Evolutionary conservation across 1,139 yeast genomes (phyloP).

Genomic region (Suhomyces wounanorum): DNA sequence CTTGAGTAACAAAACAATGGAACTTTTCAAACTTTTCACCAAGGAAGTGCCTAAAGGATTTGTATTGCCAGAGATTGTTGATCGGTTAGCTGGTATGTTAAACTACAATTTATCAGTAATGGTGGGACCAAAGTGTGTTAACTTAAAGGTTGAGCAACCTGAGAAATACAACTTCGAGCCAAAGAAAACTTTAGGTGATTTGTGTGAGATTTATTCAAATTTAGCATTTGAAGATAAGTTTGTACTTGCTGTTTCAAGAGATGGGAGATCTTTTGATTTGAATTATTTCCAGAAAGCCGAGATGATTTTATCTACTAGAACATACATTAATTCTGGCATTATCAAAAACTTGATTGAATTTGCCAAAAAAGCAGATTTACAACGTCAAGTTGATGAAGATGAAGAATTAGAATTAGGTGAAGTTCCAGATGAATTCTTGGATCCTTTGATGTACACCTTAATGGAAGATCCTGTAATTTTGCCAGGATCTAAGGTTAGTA

Average conservation of each 20-base stretch:
- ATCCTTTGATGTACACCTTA: conserved; percentile 91
- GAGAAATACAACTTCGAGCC: conserved; percentile 86
- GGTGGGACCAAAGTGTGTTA: conserved; percentile 94
- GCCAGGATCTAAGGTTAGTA: conserved; percentile 80
- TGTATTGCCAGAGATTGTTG: conserved; percentile 86
- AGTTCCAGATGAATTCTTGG: conserved; percentile 93
- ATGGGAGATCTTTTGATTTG: conserved; percentile 80
- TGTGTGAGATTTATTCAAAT: conserved; percentile 76
- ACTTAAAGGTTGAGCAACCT: conserved; percentile 82
- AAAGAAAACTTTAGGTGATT: conserved; percentile 62
- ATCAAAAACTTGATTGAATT: conserved; percentile 55
- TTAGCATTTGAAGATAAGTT: conserved; percentile 66
- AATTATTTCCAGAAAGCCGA: conserved; percentile 70
- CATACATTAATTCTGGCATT: conserved; percentile 53
- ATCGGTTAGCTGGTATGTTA: conserved; percentile 92
- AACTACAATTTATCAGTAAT: conserved; percentile 86
- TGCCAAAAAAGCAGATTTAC: conserved; percentile 62
- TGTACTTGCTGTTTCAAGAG: conserved; percentile 80
- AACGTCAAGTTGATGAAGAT: conserved; percentile 65
- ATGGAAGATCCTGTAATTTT: conserved; percentile 95
- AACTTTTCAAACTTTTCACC: conserved; percentile 77
- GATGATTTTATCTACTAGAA: conserved; percentile 59
- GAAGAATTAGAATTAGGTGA: conserved; percentile 91
- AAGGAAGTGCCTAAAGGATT: conserved; percentile 86
- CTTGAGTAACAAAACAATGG: conserved; percentile 80